Conservation (phyloP, 345 rosid species). For the Eucalyptus erythrocorys region DNA sequence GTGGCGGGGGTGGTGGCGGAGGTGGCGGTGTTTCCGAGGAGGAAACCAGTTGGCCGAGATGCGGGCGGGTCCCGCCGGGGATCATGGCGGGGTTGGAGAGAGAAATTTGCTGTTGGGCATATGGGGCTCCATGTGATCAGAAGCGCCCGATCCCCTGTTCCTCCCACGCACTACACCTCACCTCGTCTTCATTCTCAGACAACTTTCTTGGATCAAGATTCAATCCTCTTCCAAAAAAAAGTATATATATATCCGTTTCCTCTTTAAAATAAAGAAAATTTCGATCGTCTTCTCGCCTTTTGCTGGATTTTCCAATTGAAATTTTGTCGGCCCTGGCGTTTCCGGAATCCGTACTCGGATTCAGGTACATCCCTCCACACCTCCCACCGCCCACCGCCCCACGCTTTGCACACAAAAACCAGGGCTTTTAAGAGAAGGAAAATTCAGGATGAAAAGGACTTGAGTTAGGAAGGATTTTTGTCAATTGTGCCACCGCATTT, state of each 20-base stretch:
- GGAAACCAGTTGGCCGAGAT: slow-evolving; percentile 5
- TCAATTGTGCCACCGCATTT: not conserved
- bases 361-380: not conserved
- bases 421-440: not conserved
- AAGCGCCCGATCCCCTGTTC: slow-evolving; percentile 8
- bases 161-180: not conserved
- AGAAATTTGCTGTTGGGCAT: slow-evolving; percentile 1
- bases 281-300: not conserved
- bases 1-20: not conserved
- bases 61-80: not conserved
- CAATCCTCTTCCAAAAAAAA: not conserved
- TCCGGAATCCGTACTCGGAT: not conserved
- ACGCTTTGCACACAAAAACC: not conserved
- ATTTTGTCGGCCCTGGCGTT: not conserved
- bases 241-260: not conserved
- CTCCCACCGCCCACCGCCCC: not conserved
- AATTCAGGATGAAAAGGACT: not conserved
- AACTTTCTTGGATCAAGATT: not conserved
- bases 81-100: not conserved
- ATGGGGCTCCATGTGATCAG: slow-evolving; percentile 11
- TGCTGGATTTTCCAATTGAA: not conserved
- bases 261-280: no score
- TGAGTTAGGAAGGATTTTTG: not conserved
- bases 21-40: slow-evolving; percentile 12
- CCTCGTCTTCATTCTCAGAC: not conserved